Base-by-base conservation (phyloP, 1,284 basidiomycete species). In the Amylostereum areolatum region DNA sequence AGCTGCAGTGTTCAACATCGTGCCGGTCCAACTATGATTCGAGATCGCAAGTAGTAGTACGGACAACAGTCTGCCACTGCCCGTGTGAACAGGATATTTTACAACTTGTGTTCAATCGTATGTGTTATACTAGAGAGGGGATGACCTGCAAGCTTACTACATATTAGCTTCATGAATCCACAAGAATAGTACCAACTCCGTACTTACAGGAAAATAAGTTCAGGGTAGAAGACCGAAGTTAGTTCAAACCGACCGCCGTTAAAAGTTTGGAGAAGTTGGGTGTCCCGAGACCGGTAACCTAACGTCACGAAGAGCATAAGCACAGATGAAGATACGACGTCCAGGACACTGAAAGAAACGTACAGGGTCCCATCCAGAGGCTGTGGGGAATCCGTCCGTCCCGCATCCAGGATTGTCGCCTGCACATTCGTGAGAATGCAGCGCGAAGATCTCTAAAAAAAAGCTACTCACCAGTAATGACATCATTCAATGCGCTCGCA, bases 201-300 rank as follows among this genome's bases (percentile, higher is more conserved):
- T 18, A 18, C 18, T 18, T 18, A 18, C 18, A 18, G 18, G 18
- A 18, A 18, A 18, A 18, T 18, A 18, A 18, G 18, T 18, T 18
- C 18, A 18, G 18, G 18, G 18, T 18, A 18, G 18, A 18, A 18
- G 18, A 18, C 18, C 18, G 18, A 18, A 18, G 18, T 18, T 18
- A 18, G 41, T 18, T 42, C 9, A 48, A 39, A 9, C 47, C 47
- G 5, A 43, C 39, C 8, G 40, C 47, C 5, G 37, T 48, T 8
- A 25, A 18, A 4, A 48, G 30, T 6, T n/a, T 30, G 27, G 47
- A 29, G 32, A 29, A 48, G 39, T 48, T 48, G 30, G 47, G 47
- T 7, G 79, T 81, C 2, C 80, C 81, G 31, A 80, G 65, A 5
- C 80, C 80, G 49, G 79, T 81, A 47, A 80, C 73, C 75, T 78